Evolutionary conservation across 2,329 filamentous ascomycete species (phyloP).

Genomic region (Sclerotiophoma versabilis): DNA sequence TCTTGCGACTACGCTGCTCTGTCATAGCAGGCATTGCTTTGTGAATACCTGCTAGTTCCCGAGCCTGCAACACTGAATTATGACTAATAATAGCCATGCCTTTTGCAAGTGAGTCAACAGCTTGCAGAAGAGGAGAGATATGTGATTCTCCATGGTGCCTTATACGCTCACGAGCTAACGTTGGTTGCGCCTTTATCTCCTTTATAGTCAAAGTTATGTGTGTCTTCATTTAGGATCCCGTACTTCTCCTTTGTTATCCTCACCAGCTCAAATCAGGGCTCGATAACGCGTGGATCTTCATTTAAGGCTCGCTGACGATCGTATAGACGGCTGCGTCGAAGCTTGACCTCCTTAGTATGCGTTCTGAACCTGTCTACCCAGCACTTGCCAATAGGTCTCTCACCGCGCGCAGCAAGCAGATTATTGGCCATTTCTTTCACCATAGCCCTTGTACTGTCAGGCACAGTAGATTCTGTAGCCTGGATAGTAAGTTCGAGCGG

Average conservation of each 20-base stretch:
- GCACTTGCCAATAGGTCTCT: background rate
- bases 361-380: background rate
- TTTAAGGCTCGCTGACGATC: background rate
- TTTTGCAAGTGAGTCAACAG: background rate
- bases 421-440: background rate
- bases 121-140: background rate
- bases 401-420: background rate
- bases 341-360: background rate
- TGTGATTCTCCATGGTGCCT: background rate
- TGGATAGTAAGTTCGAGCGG: too few species aligned
- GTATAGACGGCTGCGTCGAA: background rate
- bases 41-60: background rate
- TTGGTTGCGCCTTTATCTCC: background rate
- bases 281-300: background rate
- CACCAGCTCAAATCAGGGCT: background rate
- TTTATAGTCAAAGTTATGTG: background rate
- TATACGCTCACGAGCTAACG: background rate
- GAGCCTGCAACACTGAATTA: background rate
- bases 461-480: background rate
- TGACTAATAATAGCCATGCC: background rate
- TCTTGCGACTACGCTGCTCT: slow-evolving; percentile 1
- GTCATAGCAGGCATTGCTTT: background rate
- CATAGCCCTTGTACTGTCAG: background rate
- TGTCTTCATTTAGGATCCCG: background rate
- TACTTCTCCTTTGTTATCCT: background rate